phyloP scores from a whole-genome alignment of 192 early-diverging fungal genomes.

The Coemansia sp. region DNA sequence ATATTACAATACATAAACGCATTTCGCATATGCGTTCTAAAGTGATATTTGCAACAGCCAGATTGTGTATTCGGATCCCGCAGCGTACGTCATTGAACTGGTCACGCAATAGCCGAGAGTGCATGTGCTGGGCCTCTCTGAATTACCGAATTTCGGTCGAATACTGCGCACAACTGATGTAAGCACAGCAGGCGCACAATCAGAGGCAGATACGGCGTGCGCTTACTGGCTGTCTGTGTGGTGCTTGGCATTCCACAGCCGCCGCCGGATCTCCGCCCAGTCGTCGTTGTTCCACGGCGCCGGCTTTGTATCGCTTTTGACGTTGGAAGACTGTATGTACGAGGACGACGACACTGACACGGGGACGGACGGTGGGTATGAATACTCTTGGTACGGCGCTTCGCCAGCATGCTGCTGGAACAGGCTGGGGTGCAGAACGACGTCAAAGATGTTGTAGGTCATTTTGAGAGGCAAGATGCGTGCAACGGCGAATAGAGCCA shows the following conservation, averaged over 20 bases:
- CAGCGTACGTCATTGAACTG: neutral
- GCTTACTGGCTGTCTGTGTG: neutral
- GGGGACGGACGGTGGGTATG: constrained; percentile 6
- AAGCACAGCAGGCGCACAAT: neutral
- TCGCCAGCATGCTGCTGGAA: constrained; percentile 25
- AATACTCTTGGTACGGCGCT: constrained; percentile 7
- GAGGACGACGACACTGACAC: constrained; percentile 4
- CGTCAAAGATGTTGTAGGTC: constrained; percentile 48
- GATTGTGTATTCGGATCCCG: neutral
- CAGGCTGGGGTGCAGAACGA: constrained; percentile 47
- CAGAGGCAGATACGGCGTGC: neutral
- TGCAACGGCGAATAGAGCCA: neutral
- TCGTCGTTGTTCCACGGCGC: constrained; percentile 34
- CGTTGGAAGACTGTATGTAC: neutral
- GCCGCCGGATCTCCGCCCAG: constrained; percentile 42
- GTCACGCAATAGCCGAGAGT: neutral
- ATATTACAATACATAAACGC: constrained; percentile 2
- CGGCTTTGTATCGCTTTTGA: neutral
- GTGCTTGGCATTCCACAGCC: constrained; percentile 48
- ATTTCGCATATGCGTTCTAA: neutral
- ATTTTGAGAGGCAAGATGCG: constrained; percentile 7
- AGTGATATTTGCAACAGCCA: neutral
- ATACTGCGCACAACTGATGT: neutral
- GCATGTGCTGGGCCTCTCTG: neutral
- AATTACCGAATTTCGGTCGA: neutral